Conservation (phyloP, 257 asterid species). For the Solanum verrucosum region DNA sequence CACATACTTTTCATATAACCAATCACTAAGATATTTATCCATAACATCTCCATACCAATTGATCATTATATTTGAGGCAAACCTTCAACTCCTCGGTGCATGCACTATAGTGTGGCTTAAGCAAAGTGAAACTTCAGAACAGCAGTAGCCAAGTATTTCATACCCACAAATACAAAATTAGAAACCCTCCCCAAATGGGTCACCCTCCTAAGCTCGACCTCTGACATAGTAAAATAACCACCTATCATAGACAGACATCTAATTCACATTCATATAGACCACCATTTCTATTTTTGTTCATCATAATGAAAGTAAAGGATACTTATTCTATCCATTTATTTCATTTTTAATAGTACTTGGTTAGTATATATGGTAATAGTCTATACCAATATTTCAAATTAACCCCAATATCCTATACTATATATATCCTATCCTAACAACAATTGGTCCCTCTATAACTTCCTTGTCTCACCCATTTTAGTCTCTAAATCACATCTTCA, state of each 20-base stretch:
- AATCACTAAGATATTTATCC: not conserved
- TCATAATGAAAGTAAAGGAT: not conserved
- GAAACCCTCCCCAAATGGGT: not conserved
- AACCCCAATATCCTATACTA: not conserved
- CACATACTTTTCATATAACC: not conserved
- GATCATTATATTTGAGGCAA: not conserved
- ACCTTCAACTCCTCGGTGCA: not conserved
- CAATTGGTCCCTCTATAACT: not conserved
- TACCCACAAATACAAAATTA: not conserved
- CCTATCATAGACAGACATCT: not conserved
- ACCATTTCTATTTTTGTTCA: not conserved
- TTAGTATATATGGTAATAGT: not conserved
- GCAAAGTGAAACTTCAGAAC: not conserved
- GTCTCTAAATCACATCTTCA: not conserved
- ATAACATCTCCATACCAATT: not conserved
- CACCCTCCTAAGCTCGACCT: not conserved
- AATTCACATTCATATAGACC: not conserved
- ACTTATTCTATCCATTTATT: not conserved
- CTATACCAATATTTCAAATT: not conserved
- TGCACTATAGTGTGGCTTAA: not conserved
- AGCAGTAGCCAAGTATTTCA: not conserved
- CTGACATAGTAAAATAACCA: not conserved
- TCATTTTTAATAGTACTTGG: not conserved
- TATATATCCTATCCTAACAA: not conserved
- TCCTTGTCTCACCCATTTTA: not conserved